Evolutionary conservation across 345 rosid species (phyloP).

Genomic region (Eucalyptus polyanthemos): DNA sequence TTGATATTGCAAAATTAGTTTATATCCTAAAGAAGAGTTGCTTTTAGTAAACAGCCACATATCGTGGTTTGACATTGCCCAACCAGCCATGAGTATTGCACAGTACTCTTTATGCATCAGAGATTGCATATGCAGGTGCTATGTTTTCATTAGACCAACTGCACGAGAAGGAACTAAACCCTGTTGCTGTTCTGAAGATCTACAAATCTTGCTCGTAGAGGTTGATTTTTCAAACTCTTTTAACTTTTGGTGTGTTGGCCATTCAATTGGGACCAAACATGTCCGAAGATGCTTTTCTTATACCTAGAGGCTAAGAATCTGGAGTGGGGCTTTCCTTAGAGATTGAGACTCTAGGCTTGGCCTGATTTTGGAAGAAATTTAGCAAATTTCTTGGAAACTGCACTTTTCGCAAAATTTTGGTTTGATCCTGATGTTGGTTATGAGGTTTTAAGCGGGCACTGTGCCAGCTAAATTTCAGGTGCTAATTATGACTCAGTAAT

Average conservation of each 20-base stretch:
- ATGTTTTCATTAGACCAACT: not conserved
- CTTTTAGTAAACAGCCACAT: not conserved
- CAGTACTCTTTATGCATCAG: constrained; percentile 5
- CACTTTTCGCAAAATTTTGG: not conserved
- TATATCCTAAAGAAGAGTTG: not conserved
- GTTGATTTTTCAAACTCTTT: constrained; percentile 6
- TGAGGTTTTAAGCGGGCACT: not conserved
- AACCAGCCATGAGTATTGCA: not conserved
- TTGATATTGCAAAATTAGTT: not conserved
- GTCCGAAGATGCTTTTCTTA: not conserved
- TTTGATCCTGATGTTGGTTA: not conserved
- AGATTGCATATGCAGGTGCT: constrained; percentile 11
- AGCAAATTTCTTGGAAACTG: not conserved
- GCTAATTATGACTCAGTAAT: not conserved
- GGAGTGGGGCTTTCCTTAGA: not conserved
- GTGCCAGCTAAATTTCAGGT: not conserved
- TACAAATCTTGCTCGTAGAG: constrained; percentile 10
- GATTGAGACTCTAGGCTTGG: not conserved
- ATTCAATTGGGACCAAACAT: not conserved
- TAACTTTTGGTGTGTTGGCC: constrained; percentile 3
- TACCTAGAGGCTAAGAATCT: not conserved
- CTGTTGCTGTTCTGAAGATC: constrained; percentile 8
- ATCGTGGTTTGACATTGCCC: not conserved
- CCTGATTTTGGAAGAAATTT: not conserved
- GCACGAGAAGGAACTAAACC: constrained; percentile 9